Conservation (phyloP, 2,329 filamentous ascomycete species). For the Penicillium psychrosexuale region DNA sequence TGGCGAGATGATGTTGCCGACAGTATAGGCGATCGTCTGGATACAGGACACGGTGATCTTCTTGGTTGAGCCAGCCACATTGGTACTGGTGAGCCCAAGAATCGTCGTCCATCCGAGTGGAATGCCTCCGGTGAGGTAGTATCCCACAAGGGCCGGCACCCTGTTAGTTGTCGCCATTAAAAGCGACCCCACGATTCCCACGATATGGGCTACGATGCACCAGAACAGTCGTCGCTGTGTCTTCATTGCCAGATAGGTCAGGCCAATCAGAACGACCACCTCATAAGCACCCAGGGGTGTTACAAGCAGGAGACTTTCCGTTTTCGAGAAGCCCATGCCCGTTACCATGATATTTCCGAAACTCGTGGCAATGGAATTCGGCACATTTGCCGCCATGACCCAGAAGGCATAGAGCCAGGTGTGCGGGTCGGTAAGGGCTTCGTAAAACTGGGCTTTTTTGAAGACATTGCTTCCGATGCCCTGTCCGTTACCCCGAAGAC, state of each 20-base stretch:
- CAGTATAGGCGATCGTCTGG: conserved; percentile 36
- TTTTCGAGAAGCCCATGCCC: conserved; percentile 36
- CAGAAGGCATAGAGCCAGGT: conserved; percentile 39
- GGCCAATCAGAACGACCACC: conserved; percentile 35
- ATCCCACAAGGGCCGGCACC: conserved; percentile 36
- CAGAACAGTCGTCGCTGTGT: conserved; percentile 35
- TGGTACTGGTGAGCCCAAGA: conserved; percentile 37
- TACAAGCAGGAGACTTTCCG: conserved; percentile 37
- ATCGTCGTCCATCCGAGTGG: conserved; percentile 42
- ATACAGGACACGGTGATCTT: conserved; percentile 37
- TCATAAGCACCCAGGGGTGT: conserved; percentile 41
- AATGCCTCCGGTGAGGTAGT: conserved; percentile 40
- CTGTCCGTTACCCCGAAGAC: conserved; percentile 37
- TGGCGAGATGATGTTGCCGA: conserved; percentile 45
- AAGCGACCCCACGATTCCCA: conserved; percentile 37
- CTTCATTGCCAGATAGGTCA: conserved; percentile 40
- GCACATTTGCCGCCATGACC: conserved; percentile 39
- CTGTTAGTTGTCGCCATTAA: conserved; percentile 42
- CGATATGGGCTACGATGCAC: conserved; percentile 38
- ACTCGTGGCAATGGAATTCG: conserved; percentile 38
- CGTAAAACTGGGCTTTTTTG: conserved; percentile 35
- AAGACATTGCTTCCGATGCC: conserved; percentile 36
- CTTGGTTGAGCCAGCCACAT: conserved; percentile 38
- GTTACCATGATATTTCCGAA: conserved; percentile 41
- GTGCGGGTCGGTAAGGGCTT: conserved; percentile 35